Evolutionary conservation across 192 early-diverging fungal genomes (phyloP), one percentile per base, ranked within the genome.

Genomic region (Phlyctochytrium bullatum): DNA sequence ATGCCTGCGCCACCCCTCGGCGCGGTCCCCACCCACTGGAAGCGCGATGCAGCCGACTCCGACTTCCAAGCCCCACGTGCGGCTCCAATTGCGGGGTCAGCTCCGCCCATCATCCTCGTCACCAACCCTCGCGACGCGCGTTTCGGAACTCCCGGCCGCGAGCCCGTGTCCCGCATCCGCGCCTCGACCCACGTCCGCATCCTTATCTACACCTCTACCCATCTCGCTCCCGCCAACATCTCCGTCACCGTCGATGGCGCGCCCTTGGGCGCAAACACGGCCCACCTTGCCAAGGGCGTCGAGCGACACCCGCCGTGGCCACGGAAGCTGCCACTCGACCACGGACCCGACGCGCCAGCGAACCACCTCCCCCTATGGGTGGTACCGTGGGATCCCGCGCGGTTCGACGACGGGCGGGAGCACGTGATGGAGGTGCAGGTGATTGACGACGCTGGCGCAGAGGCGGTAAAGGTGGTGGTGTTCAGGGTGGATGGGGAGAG

Each of bases 111-210:
- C 0, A 82, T 97, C 10, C 73, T 95, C 17, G 81, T 94, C 14
- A 94, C 95, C 0, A 92, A 92, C 60, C 95, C 95, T 33, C 93
- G 96, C 61, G 91, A 96, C 66, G 88, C 88, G 0, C 78, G 88
- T 28, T 96, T 83, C 68, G 59, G 86, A 52, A 76, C 94, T 56
- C 86, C 85, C 3, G 72, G 72, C 17, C 83, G 86, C 35, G 93
- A 95, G 73, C 93, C 93, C 2, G 71, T 87, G 23, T 52, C 76
- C 31, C 71, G 80, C 34, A 91, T 94, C 32, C 69, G 63, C 1
- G 28, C 66, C 2, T 91, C 88, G 58, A 83, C 76, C 24, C 86
- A 90, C 57, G 89, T 97, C 57, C 87, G 94, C 27, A 80, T 90
- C 32, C 77, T 97, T 32, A 79, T 91, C 1, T 97, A 72, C 47